Conservation (phyloP, 2,329 filamentous ascomycete genomes). For the Verticillium alfalfae region DNA sequence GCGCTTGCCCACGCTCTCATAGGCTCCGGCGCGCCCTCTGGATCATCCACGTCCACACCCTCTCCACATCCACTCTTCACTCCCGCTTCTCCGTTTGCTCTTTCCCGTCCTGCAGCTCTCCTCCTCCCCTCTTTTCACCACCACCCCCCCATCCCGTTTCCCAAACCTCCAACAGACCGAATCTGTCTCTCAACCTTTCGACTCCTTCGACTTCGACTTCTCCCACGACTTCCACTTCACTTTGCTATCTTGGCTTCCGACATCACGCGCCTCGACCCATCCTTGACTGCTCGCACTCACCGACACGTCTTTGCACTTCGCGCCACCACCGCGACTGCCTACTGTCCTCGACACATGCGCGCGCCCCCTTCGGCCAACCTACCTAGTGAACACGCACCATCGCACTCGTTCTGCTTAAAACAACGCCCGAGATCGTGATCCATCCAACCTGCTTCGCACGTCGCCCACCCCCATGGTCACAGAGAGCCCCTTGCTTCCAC, state of each 20-base stretch:
- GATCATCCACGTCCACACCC: background rate
- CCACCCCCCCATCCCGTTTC: background rate
- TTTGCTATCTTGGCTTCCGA: too few relatives aligned
- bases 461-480: constrained; percentile 7
- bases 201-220: background rate
- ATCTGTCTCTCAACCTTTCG: background rate
- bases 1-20: background rate
- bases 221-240: background rate
- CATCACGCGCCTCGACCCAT: background rate
- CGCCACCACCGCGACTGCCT: background rate
- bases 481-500: constrained; percentile 12
- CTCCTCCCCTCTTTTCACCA: background rate
- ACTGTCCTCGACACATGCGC: background rate
- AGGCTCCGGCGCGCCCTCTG: background rate
- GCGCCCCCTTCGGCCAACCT: too few relatives aligned
- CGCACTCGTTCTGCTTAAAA: background rate
- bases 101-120: background rate
- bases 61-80: background rate
- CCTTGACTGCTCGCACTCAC: too few relatives aligned
- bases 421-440: constrained; percentile 2
- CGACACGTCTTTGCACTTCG: too few relatives aligned
- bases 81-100: background rate
- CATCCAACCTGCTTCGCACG: constrained; percentile 2
- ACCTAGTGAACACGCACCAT: background rate
- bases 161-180: background rate